Evolutionary conservation across 805 yeast species (phyloP), one percentile per base, ranked within the genome.

Genomic region (Metschnikowia kofuensis): DNA sequence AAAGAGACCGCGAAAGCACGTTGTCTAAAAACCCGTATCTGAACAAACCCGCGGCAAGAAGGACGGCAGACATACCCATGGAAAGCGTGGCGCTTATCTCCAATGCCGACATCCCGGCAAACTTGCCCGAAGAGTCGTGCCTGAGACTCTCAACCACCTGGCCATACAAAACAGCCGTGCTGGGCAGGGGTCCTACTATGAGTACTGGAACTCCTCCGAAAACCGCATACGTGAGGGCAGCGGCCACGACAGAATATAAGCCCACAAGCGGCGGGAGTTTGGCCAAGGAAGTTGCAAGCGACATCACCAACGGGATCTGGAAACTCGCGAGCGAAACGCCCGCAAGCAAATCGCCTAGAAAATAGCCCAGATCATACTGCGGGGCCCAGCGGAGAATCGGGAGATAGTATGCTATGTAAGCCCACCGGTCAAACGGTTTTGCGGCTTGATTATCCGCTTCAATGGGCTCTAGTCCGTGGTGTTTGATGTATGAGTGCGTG

Each of bases 121-220:
- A 40, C 75, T 63, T n/a, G 76, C 79, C 50, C n/a, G 46, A 28
- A 4, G 45, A 13, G 13, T 55, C 52, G 36, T 61, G 60, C 14
- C 53, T 40, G 7, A 64, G 42, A 5, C 40, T 31, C 45, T 84
- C 86, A 9, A 88, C 80, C 0, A 85, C 82, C 57, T 86, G 92
- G 1, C 96, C 96, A 27, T 87, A 83, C 12, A 90, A 82, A 57
- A 91, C 72, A 0, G 95, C 87, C 8, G 89, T 82, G 0, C 96
- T 91, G 15, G 92, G 91, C 64, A 90, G 95, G 0, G 97, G 96
- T 0, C 96, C 96, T 15, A 90, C 95, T 36, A 89, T 83, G 85
- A 90, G 81, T 50, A 84, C 85, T 0, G 96, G 96, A 1, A 89
- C 95, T 0, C 94, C 80, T 0, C 97, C 97, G 50, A 89, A 74